Conservation (phyloP, 805 yeast species). For the Cyberlindnera sargentensis region DNA sequence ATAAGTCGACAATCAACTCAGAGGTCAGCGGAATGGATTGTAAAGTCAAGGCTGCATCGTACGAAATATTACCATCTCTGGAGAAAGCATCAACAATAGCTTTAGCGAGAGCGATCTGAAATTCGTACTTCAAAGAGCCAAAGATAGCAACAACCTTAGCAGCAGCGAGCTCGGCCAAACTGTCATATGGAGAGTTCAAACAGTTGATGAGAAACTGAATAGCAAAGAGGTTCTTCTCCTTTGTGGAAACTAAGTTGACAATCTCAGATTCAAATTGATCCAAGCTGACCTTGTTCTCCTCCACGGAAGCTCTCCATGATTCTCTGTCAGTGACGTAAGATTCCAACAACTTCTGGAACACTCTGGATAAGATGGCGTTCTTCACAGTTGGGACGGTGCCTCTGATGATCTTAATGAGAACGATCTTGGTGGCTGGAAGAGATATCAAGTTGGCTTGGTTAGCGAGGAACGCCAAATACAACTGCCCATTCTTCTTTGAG, state of each 20-base stretch:
- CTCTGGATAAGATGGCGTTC: constrained; percentile 38
- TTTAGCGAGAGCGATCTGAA: constrained; percentile 50
- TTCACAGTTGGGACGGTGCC: constrained; percentile 29
- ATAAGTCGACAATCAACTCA: constrained; percentile 49
- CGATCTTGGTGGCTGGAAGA: constrained; percentile 49
- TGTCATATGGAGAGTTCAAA: constrained; percentile 38
- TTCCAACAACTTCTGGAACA: constrained; percentile 39
- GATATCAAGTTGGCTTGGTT: constrained; percentile 54
- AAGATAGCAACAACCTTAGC: constrained; percentile 50
- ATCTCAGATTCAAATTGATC: constrained; percentile 49
- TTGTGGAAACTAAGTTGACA: constrained; percentile 51
- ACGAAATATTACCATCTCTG: constrained; percentile 32
- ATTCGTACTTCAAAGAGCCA: constrained; percentile 46
- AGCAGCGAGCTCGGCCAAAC: constrained; percentile 42
- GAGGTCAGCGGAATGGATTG: constrained; percentile 49
- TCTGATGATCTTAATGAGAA: constrained; percentile 40
- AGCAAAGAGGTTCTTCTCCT: constrained; percentile 50
- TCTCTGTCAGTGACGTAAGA: constrained; percentile 41
- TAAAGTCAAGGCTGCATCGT: constrained; percentile 47
- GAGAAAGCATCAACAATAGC: constrained; percentile 51
- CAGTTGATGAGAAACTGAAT: constrained; percentile 53
- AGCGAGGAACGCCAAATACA: constrained; percentile 56
- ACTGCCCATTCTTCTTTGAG: constrained; percentile 49
- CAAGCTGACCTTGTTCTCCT: constrained; percentile 42
- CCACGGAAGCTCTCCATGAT: constrained; percentile 37